phyloP scores from a whole-genome alignment of 2,329 filamentous ascomycete genomes.

The Colletotrichum higginsianum region DNA sequence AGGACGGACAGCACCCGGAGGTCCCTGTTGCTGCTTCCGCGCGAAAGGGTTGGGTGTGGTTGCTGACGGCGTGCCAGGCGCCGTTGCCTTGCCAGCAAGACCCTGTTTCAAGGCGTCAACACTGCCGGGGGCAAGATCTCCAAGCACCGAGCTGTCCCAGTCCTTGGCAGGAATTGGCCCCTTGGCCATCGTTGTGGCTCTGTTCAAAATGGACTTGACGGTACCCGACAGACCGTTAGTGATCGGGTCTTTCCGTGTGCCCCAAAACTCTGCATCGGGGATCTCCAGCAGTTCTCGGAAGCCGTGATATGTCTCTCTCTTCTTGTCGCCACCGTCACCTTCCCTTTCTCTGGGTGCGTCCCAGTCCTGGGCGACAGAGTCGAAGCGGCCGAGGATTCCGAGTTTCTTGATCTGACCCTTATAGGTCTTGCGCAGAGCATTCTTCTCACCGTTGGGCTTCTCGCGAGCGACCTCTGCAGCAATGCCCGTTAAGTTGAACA shows the following conservation, averaged over 20 bases:
- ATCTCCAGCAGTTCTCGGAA: conserved; percentile 66
- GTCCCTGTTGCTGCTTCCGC: conserved; percentile 38
- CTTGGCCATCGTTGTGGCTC: conserved; percentile 71
- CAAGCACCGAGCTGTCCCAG: conserved; percentile 73
- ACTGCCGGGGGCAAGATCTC: conserved; percentile 65
- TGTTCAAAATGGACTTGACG: conserved; percentile 60
- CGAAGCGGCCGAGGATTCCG: conserved; percentile 74
- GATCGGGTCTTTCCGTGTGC: conserved; percentile 64
- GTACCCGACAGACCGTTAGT: conserved; percentile 65
- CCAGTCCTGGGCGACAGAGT: conserved; percentile 65
- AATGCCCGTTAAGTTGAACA: conserved; percentile 69
- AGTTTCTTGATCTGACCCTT: conserved; percentile 78
- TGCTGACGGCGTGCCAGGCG: conserved; percentile 67
- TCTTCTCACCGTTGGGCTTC: conserved; percentile 77
- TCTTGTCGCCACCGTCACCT: conserved; percentile 57
- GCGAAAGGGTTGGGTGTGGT: conserved; percentile 47
- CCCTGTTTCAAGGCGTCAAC: conserved; percentile 56
- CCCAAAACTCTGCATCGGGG: conserved; percentile 56
- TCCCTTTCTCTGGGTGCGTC: conserved; percentile 61
- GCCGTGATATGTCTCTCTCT: conserved; percentile 65
- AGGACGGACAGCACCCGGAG: conserved; percentile 60
- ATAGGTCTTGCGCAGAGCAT: conserved; percentile 77
- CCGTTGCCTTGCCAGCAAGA: conserved; percentile 63
- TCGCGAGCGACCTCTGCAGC: conserved; percentile 75
- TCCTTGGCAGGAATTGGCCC: conserved; percentile 68